phyloP scores from a whole-genome alignment of 1,139 yeast species.

The Candida gigantensis region DNA sequence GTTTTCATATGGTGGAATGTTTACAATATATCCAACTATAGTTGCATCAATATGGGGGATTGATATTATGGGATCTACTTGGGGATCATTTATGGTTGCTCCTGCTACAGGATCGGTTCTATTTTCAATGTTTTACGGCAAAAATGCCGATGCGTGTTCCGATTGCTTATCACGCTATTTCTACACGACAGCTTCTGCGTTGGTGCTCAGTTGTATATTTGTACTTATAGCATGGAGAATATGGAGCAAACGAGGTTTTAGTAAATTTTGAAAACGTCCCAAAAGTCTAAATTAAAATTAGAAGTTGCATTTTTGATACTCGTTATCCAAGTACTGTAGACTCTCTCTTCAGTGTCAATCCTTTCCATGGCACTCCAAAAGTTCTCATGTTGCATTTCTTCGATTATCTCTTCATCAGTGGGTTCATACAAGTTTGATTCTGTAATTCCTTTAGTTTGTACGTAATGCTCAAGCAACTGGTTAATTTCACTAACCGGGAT shows the following conservation, averaged over 20 bases:
- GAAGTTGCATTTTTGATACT: slow-evolving; percentile 1
- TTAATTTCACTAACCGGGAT: slow-evolving; percentile 5
- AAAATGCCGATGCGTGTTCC: slow-evolving; percentile 49
- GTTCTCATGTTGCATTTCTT: slow-evolving; percentile 11
- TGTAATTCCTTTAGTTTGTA: neutral
- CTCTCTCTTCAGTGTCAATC: slow-evolving; percentile 9
- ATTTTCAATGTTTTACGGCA: slow-evolving; percentile 74
- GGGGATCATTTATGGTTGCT: slow-evolving; percentile 90
- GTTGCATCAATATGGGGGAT: slow-evolving; percentile 88
- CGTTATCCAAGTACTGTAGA: slow-evolving; percentile 10
- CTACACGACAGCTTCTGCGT: slow-evolving; percentile 30
- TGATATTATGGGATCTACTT: slow-evolving; percentile 85
- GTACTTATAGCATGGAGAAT: slow-evolving; percentile 36
- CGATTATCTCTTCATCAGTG: slow-evolving; percentile 10
- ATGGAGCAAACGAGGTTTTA: slow-evolving; percentile 35
- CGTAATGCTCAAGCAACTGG: slow-evolving; percentile 1
- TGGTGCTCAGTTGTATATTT: slow-evolving; percentile 32
- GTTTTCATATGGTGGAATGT: slow-evolving; percentile 75
- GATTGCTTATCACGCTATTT: slow-evolving; percentile 27
- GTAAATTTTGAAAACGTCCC: slow-evolving; percentile 5
- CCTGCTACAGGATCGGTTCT: slow-evolving; percentile 84
- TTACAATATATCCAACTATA: slow-evolving; percentile 82
- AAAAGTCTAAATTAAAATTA: slow-evolving; percentile 4
- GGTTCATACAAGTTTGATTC: neutral
- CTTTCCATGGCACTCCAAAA: slow-evolving; percentile 11